Evolutionary conservation across 1,284 basidiomycete species (phyloP).

Genomic region (Calocybe gambosa): DNA sequence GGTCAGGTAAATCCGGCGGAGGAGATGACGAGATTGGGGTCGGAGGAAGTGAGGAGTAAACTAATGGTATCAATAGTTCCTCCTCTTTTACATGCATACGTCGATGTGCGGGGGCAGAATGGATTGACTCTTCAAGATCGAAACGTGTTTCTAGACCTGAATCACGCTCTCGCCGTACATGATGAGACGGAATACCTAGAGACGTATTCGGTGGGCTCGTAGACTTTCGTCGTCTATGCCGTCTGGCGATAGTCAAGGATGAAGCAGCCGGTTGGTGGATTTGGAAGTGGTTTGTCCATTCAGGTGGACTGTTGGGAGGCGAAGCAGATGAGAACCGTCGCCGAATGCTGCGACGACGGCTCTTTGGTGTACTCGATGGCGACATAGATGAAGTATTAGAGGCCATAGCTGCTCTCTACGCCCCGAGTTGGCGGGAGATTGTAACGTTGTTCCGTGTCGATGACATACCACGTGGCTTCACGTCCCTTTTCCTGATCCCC

Average conservation of each 20-base stretch:
- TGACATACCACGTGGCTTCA: background rate
- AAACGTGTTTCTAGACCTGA: constrained; percentile 20
- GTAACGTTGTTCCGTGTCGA: background rate
- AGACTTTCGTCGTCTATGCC: constrained; percentile 16
- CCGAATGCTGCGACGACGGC: constrained; percentile 25
- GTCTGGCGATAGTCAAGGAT: constrained; percentile 9
- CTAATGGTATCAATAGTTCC: constrained; percentile 25
- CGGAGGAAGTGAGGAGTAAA: constrained; percentile 65
- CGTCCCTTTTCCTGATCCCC: background rate
- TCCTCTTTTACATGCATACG: constrained; percentile 16
- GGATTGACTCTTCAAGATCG: constrained; percentile 12
- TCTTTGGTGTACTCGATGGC: constrained; percentile 16
- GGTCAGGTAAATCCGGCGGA: constrained; percentile 27
- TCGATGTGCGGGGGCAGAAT: constrained; percentile 13
- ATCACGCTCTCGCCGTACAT: constrained; percentile 19
- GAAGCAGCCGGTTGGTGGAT: constrained; percentile 15
- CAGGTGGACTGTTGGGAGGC: constrained; percentile 5
- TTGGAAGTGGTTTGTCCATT: constrained; percentile 4
- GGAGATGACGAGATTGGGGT: constrained; percentile 55
- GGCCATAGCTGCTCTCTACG: background rate
- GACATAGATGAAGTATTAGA: constrained; percentile 6
- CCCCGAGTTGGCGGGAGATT: too few relatives aligned
- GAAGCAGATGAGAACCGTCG: constrained; percentile 28
- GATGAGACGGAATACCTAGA: constrained; percentile 16
- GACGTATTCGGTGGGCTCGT: constrained; percentile 20